phyloP scores from a whole-genome alignment of 345 rosid genomes.

The Garcia nutans region DNA sequence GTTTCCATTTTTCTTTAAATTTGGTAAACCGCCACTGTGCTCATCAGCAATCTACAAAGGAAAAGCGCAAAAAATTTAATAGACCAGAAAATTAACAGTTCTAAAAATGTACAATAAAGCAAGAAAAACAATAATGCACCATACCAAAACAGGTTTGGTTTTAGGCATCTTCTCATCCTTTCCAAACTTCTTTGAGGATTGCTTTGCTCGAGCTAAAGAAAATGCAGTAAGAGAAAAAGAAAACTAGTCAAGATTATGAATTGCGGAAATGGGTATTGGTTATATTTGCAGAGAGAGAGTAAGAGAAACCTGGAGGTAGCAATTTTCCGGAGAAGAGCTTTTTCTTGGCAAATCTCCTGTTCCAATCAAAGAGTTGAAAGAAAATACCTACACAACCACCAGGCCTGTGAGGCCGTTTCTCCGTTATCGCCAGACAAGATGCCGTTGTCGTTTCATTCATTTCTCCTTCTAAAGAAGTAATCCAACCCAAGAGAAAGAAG shows the following conservation, averaged over 20 bases:
- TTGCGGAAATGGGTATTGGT: background rate
- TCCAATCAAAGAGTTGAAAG: slow-evolving; percentile 92
- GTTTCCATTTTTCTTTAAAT: slow-evolving; percentile 42
- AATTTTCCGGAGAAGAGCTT: slow-evolving; percentile 73
- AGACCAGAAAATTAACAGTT: background rate
- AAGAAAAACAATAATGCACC: background rate
- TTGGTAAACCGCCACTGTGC: slow-evolving; percentile 68
- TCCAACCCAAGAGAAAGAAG: background rate
- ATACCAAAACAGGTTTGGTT: slow-evolving; percentile 68
- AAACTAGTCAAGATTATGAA: background rate
- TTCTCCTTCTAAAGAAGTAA: slow-evolving; percentile 18
- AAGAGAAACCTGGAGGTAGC: slow-evolving; percentile 63
- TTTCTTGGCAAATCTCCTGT: slow-evolving; percentile 75
- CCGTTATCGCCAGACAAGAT: slow-evolving; percentile 58
- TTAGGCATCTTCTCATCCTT: slow-evolving; percentile 89
- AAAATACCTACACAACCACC: slow-evolving; percentile 92
- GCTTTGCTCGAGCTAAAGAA: slow-evolving; percentile 51
- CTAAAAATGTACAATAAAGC: background rate
- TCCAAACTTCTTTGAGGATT: slow-evolving; percentile 58
- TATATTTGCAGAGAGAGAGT: background rate
- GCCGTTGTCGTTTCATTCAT: slow-evolving; percentile 50
- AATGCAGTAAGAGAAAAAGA: background rate
- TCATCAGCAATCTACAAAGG: slow-evolving; percentile 73
- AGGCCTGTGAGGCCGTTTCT: slow-evolving; percentile 59
- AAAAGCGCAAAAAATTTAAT: slow-evolving; percentile 10